Conservation (phyloP, 2,329 filamentous ascomycete species). For the Leptographium lundbergii region DNA sequence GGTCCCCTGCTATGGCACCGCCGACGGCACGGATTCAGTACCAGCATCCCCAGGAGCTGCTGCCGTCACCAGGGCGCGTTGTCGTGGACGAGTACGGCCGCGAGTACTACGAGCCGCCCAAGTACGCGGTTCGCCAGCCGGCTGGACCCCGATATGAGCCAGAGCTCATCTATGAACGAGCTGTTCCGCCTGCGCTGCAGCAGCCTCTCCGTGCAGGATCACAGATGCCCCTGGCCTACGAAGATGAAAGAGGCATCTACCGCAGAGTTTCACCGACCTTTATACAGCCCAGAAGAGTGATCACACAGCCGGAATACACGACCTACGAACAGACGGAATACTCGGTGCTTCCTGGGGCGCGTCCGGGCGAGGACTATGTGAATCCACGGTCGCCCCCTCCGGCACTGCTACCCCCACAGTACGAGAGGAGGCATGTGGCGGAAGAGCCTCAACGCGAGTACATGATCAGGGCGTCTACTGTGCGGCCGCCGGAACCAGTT, state of each 20-base stretch:
- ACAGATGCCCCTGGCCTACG: conserved; percentile 35
- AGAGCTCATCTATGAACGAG: conserved; percentile 48
- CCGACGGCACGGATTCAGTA: conserved; percentile 40
- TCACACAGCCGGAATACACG: conserved; percentile 50
- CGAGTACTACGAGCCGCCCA: conserved; percentile 52
- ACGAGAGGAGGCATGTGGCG: neutral
- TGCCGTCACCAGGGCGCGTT: conserved; percentile 38
- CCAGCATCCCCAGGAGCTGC: neutral
- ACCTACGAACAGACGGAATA: conserved; percentile 36
- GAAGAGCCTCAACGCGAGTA: conserved; percentile 30
- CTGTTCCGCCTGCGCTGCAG: conserved; percentile 10
- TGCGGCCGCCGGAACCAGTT: conserved; percentile 30
- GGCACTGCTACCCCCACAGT: neutral
- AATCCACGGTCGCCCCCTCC: conserved; percentile 19
- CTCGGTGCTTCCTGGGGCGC: conserved; percentile 33
- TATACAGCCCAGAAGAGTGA: conserved; percentile 36
- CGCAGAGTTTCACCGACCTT: conserved; percentile 35
- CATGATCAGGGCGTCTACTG: conserved; percentile 39
- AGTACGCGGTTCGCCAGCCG: conserved; percentile 33
- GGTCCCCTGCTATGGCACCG: conserved; percentile 33
- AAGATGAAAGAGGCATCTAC: conserved; percentile 39
- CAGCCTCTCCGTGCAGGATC: conserved; percentile 32
- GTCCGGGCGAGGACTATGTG: conserved; percentile 31
- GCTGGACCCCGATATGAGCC: conserved; percentile 7
- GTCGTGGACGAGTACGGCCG: conserved; percentile 75